Evolutionary conservation across 768 basidiomycete species (phyloP).

Genomic region (Hericium coralloides): DNA sequence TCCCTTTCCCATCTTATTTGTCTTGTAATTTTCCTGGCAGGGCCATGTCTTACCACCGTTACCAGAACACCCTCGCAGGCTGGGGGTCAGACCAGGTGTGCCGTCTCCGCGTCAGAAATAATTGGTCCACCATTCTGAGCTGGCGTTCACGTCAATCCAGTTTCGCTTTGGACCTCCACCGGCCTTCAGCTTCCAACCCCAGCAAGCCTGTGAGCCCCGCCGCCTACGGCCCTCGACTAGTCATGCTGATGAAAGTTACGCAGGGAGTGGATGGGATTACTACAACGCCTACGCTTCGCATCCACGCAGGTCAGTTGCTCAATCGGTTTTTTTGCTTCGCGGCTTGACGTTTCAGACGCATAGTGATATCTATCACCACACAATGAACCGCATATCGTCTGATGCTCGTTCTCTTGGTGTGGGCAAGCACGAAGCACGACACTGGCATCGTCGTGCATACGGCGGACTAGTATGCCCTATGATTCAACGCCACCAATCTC

Average conservation of each 20-base stretch:
- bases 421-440: slow-evolving; percentile 49
- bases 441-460: slow-evolving; percentile 62
- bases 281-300: slow-evolving; percentile 53
- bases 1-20: not conserved
- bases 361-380: slow-evolving; percentile 29
- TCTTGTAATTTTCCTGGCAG: not conserved
- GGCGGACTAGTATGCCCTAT: slow-evolving; percentile 39
- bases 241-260: not conserved
- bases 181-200: slow-evolving; percentile 30
- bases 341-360: not conserved
- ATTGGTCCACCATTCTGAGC: not conserved
- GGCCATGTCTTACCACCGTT: not conserved
- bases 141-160: not conserved
- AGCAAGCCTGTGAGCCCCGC: slow-evolving; percentile 23
- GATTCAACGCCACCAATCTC: too few species aligned
- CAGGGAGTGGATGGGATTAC: slow-evolving; percentile 57
- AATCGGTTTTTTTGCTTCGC: not conserved
- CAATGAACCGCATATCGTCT: slow-evolving; percentile 23
- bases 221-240: slow-evolving; percentile 1
- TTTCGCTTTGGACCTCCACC: slow-evolving; percentile 13
- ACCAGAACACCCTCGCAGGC: too few species aligned
- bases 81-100: too few species aligned
- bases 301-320: slow-evolving; percentile 17
- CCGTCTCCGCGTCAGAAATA: too few species aligned
- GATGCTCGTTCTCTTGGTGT: slow-evolving; percentile 27